Base-by-base conservation (phyloP, 2,329 filamentous ascomycete genomes). In the Nectriaceae sp. region DNA sequence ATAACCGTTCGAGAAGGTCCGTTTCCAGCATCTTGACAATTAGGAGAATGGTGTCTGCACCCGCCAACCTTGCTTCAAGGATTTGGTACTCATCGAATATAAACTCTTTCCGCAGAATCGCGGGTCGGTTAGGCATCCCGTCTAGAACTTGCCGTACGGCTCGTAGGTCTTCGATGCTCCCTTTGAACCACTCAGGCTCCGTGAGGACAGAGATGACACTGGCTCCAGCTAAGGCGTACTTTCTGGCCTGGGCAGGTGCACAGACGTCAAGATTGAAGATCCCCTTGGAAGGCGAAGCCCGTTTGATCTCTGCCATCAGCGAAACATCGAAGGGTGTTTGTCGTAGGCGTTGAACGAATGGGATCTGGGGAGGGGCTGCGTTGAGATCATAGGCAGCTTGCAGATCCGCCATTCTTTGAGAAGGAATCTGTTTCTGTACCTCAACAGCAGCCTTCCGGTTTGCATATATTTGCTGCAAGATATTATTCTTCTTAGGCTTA, bases 1-100 rank as follows among this genome's bases (percentile, higher is more conserved):
- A 99, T 11, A 99, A 76, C 38, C 83, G 79, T 49, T 84, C 84
- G 24, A 99, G 78, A 4, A 88, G 77, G 21, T 84, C 82, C 21
- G 81, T 74, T 51, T 93, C 87, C 11, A 99, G 82, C 94, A 99
- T 99, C 76, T 99, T 99, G 43, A 99, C 94, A 59, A 99, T 99
- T 18, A 99, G 80, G 21, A 99, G 77, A 16, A 99, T 87, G 0
- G 93, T 97, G 69, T 99, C 93, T 6, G 94, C 94, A 56, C 94
- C 94, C 11, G 93, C 91, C 47, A 99, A 75, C 40, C 95, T 82
- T 21, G 92, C 94, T 71, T 99, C 94, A 5, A 99, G 78, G 45
- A 99, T 97, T 69, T 99, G 94, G 66, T 99, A 99, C 67, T 97
- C 91, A 39, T 97, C 92, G 63, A 97, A 99, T 35, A 99, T 85